A percentile compares a stretch with the other conserved stretches of the same genome.
These are phyloP conservation scores for Stenogyne calaminthoides DNA, from an alignment of 305 asterid genomes.

Conservation along the genomic window DNA sequence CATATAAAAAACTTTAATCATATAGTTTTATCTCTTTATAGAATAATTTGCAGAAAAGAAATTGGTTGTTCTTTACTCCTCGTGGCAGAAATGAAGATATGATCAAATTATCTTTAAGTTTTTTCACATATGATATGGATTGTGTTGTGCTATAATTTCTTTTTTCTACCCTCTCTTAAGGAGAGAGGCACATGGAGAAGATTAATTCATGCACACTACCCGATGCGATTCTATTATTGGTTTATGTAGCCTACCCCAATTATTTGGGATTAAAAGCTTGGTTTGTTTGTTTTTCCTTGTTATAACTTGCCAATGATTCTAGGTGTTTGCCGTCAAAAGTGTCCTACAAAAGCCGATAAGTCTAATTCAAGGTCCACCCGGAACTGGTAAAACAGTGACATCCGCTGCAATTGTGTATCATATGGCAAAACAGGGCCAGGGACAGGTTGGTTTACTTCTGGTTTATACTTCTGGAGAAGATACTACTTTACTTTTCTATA, in stretches of 20 bases:
- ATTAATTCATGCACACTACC: too few relatives aligned
- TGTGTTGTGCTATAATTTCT: background rate
- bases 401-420: conserved; percentile 99
- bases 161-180: background rate
- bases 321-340: conserved; percentile 99
- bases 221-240: too few relatives aligned
- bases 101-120: background rate
- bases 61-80: background rate
- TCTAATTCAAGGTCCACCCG: conserved; percentile 99
- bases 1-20: background rate
- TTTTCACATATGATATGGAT: background rate
- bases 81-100: conserved; percentile 5
- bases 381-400: conserved; percentile 99
- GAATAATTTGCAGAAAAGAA: background rate
- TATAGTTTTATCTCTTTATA: background rate
- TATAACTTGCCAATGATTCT: conserved; percentile 22
- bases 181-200: too few relatives aligned
- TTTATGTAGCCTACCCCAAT: too few relatives aligned
- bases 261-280: too few relatives aligned
- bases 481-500: background rate
- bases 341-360: conserved; percentile 97
- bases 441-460: conserved; percentile 66
- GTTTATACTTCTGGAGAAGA: conserved; percentile 17
- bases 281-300: background rate
- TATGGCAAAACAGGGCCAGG: conserved; percentile 99